Base-by-base conservation (phyloP, 805 yeast genomes). In the Cyberlindnera veronae region DNA sequence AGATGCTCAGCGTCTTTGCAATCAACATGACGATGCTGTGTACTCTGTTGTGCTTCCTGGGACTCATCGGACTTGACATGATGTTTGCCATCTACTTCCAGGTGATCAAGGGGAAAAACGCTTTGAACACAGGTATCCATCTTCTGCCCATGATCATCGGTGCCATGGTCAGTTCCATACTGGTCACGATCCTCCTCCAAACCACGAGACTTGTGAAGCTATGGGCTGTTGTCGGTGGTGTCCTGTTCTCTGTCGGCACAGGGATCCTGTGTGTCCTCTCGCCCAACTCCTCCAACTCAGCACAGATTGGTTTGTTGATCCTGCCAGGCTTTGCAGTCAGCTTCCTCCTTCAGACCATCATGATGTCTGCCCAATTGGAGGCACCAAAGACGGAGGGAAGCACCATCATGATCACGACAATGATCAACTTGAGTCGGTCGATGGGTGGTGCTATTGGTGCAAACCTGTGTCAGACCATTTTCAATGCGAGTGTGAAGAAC, bases 311-410 rank as follows among this genome's bases (percentile, higher is more conserved):
- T 3, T 49, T 57, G 15, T 41, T 66, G 36, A 64, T 69, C 27
- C 53, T 67, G 16, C 61, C 64, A 2, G 73, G 73, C 37, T 39
- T 64, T 13, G 62, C 61, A 4, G 53, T 66, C 29, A 72, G 72
- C 15, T 37, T 55, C 10, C 46, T 51, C 28, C 45, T 65, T 45
- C 72, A 67, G 45, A 42, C 60, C 15, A 46, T 57, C 11, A 22
- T 63, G 28, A 44, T 63, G 29, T 34, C 42, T 13, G 64, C 73
- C 2, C 79, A 76, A 49, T 54, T 76, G 8, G 58, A 66, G 17
- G 76, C 77, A 10, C 79, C 82, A 24, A 71, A 74, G 44, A 55
- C 63, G 1, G 67, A 74, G 6, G 81, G 81, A 13, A 67, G 72
- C 3, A 63, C 66, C 6, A 72, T 77, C 34, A 53, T 75, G 56